These are phyloP conservation scores for Neonothopanus nambi DNA, from an alignment of 1,284 basidiomycete species.

Conservation along the genomic window DNA sequence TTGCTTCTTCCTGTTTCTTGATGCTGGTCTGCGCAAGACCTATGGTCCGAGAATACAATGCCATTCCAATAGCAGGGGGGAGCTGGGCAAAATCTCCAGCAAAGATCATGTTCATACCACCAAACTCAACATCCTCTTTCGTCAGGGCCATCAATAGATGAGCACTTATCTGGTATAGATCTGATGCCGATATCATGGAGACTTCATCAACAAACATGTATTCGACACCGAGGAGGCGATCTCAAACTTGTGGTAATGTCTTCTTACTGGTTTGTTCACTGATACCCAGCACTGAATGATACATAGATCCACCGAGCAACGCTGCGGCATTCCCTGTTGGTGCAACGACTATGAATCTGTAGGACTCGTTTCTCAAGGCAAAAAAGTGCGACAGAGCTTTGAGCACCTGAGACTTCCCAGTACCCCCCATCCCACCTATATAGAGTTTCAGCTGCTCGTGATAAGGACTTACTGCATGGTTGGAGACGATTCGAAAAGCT, in stretches of 20 bases:
- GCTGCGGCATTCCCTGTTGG: too few species aligned
- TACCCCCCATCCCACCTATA: slow-evolving; percentile 12
- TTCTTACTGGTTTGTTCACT: too few species aligned
- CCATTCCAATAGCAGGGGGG: slow-evolving; percentile 11
- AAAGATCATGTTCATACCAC: slow-evolving; percentile 20
- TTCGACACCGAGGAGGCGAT: slow-evolving; percentile 11
- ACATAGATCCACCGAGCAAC: slow-evolving; percentile 28
- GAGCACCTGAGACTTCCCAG: slow-evolving; percentile 44
- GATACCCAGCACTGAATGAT: slow-evolving; percentile 29
- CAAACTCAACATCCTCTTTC: slow-evolving; percentile 10
- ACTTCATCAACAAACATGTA: slow-evolving; percentile 24
- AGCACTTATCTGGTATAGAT: too few species aligned
- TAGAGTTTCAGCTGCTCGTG: too few species aligned
- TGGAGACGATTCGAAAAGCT: too few species aligned
- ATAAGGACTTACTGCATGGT: too few species aligned
- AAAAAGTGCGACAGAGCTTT: slow-evolving; percentile 34
- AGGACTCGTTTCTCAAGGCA: slow-evolving; percentile 19
- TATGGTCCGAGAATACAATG: too few species aligned
- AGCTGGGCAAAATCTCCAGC: slow-evolving; percentile 22
- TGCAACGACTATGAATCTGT: slow-evolving; percentile 31
- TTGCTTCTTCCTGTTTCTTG: too few species aligned
- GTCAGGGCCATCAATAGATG: background rate
- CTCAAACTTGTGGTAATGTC: background rate
- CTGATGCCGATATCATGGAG: slow-evolving; percentile 21
- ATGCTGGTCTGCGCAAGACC: too few species aligned